A percentile compares a stretch with the other conserved stretches of the same genome.
These are phyloP conservation scores for Venturia oleaginea DNA, from an alignment of 2,329 filamentous ascomycete species.

Conservation along the genomic window DNA sequence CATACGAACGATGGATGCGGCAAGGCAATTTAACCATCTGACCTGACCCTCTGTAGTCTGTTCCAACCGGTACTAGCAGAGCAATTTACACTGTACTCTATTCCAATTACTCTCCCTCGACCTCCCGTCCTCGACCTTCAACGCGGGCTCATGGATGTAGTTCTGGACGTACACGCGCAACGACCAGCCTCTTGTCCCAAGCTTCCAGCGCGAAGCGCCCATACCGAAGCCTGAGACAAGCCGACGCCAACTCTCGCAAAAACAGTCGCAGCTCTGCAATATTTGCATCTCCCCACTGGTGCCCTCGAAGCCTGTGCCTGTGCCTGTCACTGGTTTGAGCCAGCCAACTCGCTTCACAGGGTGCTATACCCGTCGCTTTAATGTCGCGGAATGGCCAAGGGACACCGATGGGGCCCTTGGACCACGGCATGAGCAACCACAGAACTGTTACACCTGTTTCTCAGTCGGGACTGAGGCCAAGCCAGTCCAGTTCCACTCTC, in stretches of 20 bases:
- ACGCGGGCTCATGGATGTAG: neutral
- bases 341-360: conserved; percentile 18
- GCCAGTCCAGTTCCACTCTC: conserved; percentile 19
- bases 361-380: conserved; percentile 9
- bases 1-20: neutral
- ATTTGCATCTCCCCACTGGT: neutral
- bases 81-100: too few relatives aligned
- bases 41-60: too few relatives aligned
- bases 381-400: conserved; percentile 18
- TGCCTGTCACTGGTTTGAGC: conserved; percentile 21
- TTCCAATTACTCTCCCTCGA: neutral
- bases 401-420: conserved; percentile 22
- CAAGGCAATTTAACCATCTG: neutral
- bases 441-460: neutral
- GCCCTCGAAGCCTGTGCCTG: conserved; percentile 14
- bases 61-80: neutral
- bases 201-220: neutral
- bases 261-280: neutral
- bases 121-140: neutral
- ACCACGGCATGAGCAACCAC: conserved; percentile 14
- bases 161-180: neutral
- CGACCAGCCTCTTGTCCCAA: neutral
- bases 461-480: conserved; percentile 13
- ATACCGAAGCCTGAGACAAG: neutral
- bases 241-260: neutral